A percentile compares a stretch with the other conserved stretches of the same genome.
Conservation (phyloP, 306 rosid genomes). For the apple (Malus domestica) region ASM211411v1 NC_041790.1:18187001-18187500, state of each 20-base stretch:
- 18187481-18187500: not conserved
- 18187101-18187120: not conserved
- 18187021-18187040: not conserved
- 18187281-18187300: not conserved
- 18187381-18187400: slow-evolving; percentile 7
- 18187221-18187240: not conserved
- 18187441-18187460: not conserved
- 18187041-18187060: not conserved
- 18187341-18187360: slow-evolving; percentile 1
- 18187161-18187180: not conserved
- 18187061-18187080: not conserved
- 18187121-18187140: not conserved
- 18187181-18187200: not conserved
- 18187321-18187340: slow-evolving; percentile 13
- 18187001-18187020: not conserved
- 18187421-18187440: slow-evolving; percentile 2
- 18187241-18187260: not conserved
- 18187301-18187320: slow-evolving; percentile 16
- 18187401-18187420: not conserved
- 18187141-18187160: not conserved
- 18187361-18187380: not conserved
- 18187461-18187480: not conserved
- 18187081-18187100: not conserved
- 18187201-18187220: not conserved
- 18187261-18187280: not conserved